Percentiles rank a stretch among this genome's conserved stretches.
phyloP scores from a whole-genome alignment of 139 green algal genomes.

The Ostreobium quekettii region DNA sequence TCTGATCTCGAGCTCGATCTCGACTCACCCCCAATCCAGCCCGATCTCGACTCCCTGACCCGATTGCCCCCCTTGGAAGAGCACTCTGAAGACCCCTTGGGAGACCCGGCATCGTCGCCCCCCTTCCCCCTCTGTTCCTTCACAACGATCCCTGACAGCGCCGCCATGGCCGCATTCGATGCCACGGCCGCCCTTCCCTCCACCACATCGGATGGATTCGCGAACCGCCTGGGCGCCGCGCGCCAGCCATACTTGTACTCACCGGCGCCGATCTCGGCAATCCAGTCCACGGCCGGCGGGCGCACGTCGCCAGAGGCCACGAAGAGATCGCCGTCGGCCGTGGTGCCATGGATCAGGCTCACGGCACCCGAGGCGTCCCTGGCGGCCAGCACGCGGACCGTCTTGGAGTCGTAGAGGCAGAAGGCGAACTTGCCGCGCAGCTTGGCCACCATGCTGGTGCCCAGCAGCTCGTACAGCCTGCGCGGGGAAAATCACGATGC shows the following conservation, averaged over 20 bases:
- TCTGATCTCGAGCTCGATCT: no score
- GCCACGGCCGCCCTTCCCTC: slow-evolving; percentile 6
- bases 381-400: slow-evolving; percentile 38
- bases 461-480: slow-evolving; percentile 18
- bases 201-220: not conserved
- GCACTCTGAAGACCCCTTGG: no score
- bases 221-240: slow-evolving; percentile 23
- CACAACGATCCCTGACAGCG: slow-evolving; percentile 10
- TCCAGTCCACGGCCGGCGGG: slow-evolving; percentile 20
- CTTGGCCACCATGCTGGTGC: slow-evolving; percentile 33
- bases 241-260: slow-evolving; percentile 43
- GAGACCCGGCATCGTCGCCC: no score
- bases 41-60: no score
- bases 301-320: slow-evolving; percentile 24
- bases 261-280: slow-evolving; percentile 32
- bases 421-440: slow-evolving; percentile 40
- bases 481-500: no score
- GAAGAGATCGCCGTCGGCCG: slow-evolving; percentile 26
- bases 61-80: no score
- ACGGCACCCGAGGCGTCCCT: slow-evolving; percentile 31
- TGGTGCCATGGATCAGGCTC: slow-evolving; percentile 32
- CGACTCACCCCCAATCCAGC: no score
- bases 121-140: no score
- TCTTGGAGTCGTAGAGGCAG: slow-evolving; percentile 42
- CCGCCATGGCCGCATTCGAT: not conserved